phyloP scores from a whole-genome alignment of 768 basidiomycete genomes.

The Auriculariales sp. region DNA sequence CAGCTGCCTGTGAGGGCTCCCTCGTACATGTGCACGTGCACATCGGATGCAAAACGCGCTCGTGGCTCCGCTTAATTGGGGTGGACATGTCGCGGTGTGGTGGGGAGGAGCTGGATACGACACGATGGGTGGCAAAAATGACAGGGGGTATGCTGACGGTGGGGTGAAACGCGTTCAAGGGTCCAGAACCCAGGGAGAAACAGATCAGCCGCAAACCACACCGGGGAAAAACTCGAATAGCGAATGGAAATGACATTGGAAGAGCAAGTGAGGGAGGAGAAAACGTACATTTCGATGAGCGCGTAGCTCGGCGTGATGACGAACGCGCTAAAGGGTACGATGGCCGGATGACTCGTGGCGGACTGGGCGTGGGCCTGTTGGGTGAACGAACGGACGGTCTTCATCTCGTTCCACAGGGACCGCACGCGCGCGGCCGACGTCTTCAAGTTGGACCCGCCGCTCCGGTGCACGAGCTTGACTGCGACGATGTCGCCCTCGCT shows the following conservation, averaged over 20 bases:
- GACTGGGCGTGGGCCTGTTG: too few species aligned
- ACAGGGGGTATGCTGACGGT: too few species aligned
- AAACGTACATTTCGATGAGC: conserved; percentile 75
- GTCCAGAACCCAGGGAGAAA: too few species aligned
- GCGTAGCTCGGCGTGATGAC: conserved; percentile 86
- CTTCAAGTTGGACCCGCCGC: conserved; percentile 59
- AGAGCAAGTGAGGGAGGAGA: conserved; percentile 3
- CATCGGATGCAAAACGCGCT: too few species aligned
- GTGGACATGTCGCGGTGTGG: too few species aligned
- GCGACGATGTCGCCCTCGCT: conserved; percentile 45
- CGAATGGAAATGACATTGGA: neutral
- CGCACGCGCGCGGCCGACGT: conserved; percentile 82
- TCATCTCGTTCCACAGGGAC: conserved; percentile 98
- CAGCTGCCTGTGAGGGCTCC: too few species aligned
- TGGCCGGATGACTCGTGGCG: conserved; percentile 84
- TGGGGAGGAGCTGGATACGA: too few species aligned
- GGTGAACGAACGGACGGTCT: conserved; percentile 74
- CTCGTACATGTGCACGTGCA: too few species aligned
- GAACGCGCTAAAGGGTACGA: conserved; percentile 88
- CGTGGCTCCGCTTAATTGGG: too few species aligned
- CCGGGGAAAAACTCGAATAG: neutral
- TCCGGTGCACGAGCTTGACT: conserved; percentile 77
- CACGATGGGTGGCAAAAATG: too few species aligned
- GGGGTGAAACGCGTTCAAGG: too few species aligned
- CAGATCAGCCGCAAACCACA: conserved; percentile 1